Conservation (phyloP, 2,329 filamentous ascomycete species). For the Orbilia oligospora region DNA sequence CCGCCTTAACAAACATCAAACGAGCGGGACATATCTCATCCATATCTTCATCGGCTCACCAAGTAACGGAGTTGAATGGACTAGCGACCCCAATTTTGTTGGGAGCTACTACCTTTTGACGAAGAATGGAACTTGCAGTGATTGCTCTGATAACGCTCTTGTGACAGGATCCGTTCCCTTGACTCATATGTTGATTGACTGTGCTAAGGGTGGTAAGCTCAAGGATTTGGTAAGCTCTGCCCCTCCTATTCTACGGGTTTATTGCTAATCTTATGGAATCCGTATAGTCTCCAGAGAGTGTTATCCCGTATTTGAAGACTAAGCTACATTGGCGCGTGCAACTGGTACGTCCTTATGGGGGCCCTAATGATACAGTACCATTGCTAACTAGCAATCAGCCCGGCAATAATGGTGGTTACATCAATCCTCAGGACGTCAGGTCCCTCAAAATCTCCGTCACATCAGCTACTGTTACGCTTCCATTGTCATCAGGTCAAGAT, state of each 20-base stretch:
- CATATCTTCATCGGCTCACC: constrained; percentile 45
- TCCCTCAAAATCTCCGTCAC: constrained; percentile 52
- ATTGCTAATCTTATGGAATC: neutral
- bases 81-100: constrained; percentile 46
- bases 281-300: constrained; percentile 37
- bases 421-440: constrained; percentile 31
- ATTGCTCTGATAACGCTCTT: constrained; percentile 31
- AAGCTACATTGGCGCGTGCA: constrained; percentile 44
- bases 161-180: constrained; percentile 51
- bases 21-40: constrained; percentile 42
- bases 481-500: constrained; percentile 4
- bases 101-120: constrained; percentile 56
- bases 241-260: neutral
- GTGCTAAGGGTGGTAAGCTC: constrained; percentile 33
- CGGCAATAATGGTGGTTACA: constrained; percentile 6
- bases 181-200: constrained; percentile 39
- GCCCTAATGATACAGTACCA: neutral
- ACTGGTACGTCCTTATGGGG: constrained; percentile 35
- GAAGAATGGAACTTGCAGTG: constrained; percentile 43
- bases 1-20: constrained; percentile 42
- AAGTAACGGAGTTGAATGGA: constrained; percentile 37
- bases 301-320: constrained; percentile 42
- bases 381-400: constrained; percentile 29
- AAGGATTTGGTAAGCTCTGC: constrained; percentile 33
- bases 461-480: constrained; percentile 52